phyloP scores from a whole-genome alignment of 371 early-diverging fungal species.

The Mortierella sp. region DNA sequence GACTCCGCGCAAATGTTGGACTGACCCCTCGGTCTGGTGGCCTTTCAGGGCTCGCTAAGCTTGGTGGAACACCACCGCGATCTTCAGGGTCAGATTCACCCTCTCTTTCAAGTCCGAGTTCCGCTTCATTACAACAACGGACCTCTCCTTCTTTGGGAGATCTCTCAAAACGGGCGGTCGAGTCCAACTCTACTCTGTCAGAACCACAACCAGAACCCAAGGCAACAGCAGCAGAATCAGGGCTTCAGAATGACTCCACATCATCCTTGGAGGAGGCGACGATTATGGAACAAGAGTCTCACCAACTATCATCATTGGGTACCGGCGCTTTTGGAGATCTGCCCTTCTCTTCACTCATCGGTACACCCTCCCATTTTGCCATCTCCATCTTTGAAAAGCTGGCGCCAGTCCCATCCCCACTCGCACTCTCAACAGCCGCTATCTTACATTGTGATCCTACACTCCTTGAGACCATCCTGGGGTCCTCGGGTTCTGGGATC shows the following conservation, averaged over 20 bases:
- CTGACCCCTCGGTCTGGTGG: constrained; percentile 7
- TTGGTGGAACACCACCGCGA: not conserved
- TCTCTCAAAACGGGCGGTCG: not conserved
- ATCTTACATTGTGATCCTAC: constrained; percentile 3
- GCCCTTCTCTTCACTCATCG: constrained; percentile 29
- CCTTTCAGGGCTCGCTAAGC: not conserved
- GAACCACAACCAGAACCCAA: not conserved
- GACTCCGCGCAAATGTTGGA: not conserved
- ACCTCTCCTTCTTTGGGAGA: not conserved
- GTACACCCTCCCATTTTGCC: constrained; percentile 38
- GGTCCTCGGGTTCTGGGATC: not conserved
- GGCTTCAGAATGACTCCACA: not conserved
- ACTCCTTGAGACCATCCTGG: not conserved
- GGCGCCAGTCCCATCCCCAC: constrained; percentile 24
- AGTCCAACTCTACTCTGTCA: not conserved
- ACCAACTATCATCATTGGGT: not conserved
- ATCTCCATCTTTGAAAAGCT: constrained; percentile 42
- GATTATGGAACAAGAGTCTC: not conserved
- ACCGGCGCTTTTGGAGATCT: no score
- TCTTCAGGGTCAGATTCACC: not conserved
- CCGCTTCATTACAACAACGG: constrained; percentile 7
- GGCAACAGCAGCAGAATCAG: not conserved
- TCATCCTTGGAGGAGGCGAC: not conserved
- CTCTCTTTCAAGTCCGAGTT: constrained; percentile 7
- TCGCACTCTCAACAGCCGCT: constrained; percentile 12